Conservation (phyloP, 2,329 filamentous ascomycete species). For the Zasmidium cellare region DNA sequence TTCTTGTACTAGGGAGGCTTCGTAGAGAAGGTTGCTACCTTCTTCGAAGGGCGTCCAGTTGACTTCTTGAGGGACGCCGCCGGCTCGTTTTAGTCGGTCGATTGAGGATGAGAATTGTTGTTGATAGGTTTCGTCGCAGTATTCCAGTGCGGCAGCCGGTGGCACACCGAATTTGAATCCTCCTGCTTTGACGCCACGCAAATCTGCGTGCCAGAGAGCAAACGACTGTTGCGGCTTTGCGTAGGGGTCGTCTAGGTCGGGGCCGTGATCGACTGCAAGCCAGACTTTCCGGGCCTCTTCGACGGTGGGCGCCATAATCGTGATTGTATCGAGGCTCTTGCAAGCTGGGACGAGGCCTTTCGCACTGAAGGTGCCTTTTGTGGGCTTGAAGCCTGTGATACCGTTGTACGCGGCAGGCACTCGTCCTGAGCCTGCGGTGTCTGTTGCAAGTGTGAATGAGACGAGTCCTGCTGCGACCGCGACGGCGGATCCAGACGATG, state of each 20-base stretch:
- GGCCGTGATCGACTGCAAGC: constrained; percentile 47
- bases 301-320: constrained; percentile 53
- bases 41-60: constrained; percentile 54
- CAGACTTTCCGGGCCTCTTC: constrained; percentile 53
- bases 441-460: constrained; percentile 58
- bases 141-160: constrained; percentile 43
- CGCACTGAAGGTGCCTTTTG: constrained; percentile 53
- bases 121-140: constrained; percentile 44
- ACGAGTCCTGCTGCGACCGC: constrained; percentile 55
- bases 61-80: constrained; percentile 44
- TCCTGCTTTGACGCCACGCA: constrained; percentile 35
- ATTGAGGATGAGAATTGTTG: constrained; percentile 47
- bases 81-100: constrained; percentile 39
- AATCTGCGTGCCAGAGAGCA: constrained; percentile 36
- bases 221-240: constrained; percentile 44
- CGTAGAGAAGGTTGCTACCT: constrained; percentile 57
- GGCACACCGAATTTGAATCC: constrained; percentile 54
- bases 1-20: constrained; percentile 59
- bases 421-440: constrained; percentile 57
- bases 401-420: constrained; percentile 57
- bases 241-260: constrained; percentile 54
- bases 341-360: constrained; percentile 57
- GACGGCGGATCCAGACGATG: constrained; percentile 57
- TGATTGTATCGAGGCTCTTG: constrained; percentile 58
- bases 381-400: constrained; percentile 52